Percentiles rank a stretch among this genome's conserved stretches.
These are phyloP conservation scores for Diaporthe aspalathi DNA, from an alignment of 2,329 filamentous ascomycete genomes.

Conservation along the genomic window DNA sequence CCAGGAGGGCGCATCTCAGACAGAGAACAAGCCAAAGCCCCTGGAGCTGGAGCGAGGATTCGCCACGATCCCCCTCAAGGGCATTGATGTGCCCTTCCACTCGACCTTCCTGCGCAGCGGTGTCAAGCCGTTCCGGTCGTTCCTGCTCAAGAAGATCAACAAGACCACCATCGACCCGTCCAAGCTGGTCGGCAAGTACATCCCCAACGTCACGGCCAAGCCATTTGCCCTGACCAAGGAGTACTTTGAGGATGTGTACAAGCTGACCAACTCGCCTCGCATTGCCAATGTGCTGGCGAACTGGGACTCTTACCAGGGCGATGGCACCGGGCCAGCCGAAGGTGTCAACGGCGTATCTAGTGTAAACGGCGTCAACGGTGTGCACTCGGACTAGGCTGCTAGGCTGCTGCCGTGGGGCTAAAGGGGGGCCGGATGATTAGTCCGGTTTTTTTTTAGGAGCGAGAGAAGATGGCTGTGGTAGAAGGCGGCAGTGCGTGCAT, in stretches of 20 bases:
- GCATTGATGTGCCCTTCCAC: slow-evolving; percentile 99
- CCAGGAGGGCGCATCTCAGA: slow-evolving; percentile 85
- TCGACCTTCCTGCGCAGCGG: slow-evolving; percentile 97
- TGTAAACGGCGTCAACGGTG: slow-evolving; percentile 36
- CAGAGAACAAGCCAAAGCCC: slow-evolving; percentile 87
- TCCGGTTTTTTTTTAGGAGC: not conserved
- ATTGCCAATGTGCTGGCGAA: slow-evolving; percentile 87
- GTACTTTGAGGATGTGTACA: slow-evolving; percentile 99
- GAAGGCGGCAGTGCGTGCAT: not conserved
- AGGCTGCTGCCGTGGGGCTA: too few species aligned
- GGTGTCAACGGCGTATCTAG: slow-evolving; percentile 29
- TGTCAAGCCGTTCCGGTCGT: slow-evolving; percentile 98
- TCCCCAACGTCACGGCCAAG: slow-evolving; percentile 96
- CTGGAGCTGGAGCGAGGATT: slow-evolving; percentile 94
- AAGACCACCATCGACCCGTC: slow-evolving; percentile 98
- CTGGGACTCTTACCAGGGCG: slow-evolving; percentile 79
- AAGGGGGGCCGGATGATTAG: too few species aligned
- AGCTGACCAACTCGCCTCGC: slow-evolving; percentile 84
- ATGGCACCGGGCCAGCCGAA: slow-evolving; percentile 47
- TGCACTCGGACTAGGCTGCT: slow-evolving; percentile 27
- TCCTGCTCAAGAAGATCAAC: slow-evolving; percentile 99
- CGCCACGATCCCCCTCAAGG: slow-evolving; percentile 94
- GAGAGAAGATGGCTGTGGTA: too few species aligned
- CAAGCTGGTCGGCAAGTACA: slow-evolving; percentile 98
- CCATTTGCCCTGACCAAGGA: slow-evolving; percentile 97